phyloP scores from a whole-genome alignment of 129 eudicot species.

The Sambucus nigra region DNA sequence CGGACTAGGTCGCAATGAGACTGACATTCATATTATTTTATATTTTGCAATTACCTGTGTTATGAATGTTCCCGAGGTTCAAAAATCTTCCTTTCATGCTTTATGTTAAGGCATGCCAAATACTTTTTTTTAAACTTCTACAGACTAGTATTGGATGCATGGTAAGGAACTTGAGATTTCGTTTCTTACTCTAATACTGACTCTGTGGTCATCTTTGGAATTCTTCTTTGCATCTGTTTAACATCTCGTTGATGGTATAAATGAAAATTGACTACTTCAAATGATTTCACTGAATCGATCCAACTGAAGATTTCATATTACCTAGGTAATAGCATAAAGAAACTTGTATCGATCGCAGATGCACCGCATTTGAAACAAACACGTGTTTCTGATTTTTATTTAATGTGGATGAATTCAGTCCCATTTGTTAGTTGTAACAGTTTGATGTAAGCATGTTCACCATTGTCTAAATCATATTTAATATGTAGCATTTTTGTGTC shows the following conservation, averaged over 20 bases:
- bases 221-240: constrained; percentile 32
- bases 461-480: constrained; percentile 4
- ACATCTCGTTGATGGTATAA: constrained; percentile 8
- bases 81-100: too few species aligned
- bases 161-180: constrained; percentile 30
- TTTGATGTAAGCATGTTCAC: constrained; percentile 13
- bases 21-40: too few species aligned
- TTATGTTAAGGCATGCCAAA: too few species aligned
- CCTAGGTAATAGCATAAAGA: constrained; percentile 1
- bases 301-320: constrained; percentile 8
- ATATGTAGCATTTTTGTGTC: constrained; percentile 36
- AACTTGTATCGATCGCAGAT: constrained; percentile 16
- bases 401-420: constrained; percentile 32
- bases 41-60: too few species aligned
- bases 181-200: constrained; percentile 21
- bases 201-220: constrained; percentile 26
- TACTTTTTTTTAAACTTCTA: too few species aligned
- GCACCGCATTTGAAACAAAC: constrained; percentile 15
- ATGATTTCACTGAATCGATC: constrained; percentile 2
- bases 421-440: constrained; percentile 15
- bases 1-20: too few species aligned
- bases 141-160: too few species aligned
- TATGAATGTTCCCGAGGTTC: too few species aligned
- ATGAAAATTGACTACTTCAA: background rate
- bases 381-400: constrained; percentile 14